Base-by-base conservation (phyloP, 2,329 filamentous ascomycete species). In the Fusarium domesticum region DNA sequence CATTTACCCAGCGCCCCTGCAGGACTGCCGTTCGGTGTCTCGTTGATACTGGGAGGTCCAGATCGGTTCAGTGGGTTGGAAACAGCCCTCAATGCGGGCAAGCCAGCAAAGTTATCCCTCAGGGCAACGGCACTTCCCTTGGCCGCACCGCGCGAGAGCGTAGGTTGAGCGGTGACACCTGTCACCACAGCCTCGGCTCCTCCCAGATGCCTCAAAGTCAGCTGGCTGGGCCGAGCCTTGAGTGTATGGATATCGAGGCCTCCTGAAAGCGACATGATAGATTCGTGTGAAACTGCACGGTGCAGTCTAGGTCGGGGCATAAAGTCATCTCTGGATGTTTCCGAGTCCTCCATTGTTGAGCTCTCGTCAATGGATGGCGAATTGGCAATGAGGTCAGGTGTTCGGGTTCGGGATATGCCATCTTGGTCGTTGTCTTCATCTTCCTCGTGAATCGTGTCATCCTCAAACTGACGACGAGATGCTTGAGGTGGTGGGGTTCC, bases 181-280 rank as follows among this genome's bases (percentile, higher is more conserved):
- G 77, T 79, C 34, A 83, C 68, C 18, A 81, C 70, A 3, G 77
- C 78, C 28, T 78, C 79, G 31, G 73, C 72, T 44, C 72, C 73
- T 45, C 76, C 80, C 18, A 78, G 68, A 23, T 73, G 71, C 39
- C 76, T 63, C 49, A 81, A 60, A 17, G 84, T 80, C 46, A 93
- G 77, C 58, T 95, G 88, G 25, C 86, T 88, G 0, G 89, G 88
- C 4, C 87, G 80, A 2, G 78, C 76, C 58, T 85, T 84, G 5
- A 95, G 74, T 0, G 87, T 90, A 64, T 95, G 90, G 38, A 96
- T 95, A 62, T 96, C 92, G 64, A 96, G 84, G 2, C 90, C 90
- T 4, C 89, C 90, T 0, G 84, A 81, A 2, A 96, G 78, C 0
- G 91, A 96, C 55, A 96, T 79, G 49, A 96, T 84, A 15, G 89